These are phyloP conservation scores for Cladosporium sp. DNA, from an alignment of 2,329 filamentous ascomycete species.

Conservation along the genomic window DNA sequence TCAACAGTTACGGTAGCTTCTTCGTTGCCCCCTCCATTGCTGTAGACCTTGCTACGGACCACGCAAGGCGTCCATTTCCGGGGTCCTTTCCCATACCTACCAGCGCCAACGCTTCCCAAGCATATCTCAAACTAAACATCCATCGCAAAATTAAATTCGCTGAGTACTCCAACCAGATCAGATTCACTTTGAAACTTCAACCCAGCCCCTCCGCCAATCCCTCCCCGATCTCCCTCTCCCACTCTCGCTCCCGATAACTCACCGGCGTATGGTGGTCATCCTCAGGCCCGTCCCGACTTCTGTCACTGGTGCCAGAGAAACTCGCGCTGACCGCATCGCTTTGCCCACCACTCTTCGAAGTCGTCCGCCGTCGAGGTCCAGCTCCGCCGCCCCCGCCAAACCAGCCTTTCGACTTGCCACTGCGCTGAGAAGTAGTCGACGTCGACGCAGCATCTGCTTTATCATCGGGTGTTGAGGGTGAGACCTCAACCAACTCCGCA, in stretches of 20 bases:
- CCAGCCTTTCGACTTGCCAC: constrained; percentile 22
- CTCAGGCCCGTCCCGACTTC: constrained; percentile 30
- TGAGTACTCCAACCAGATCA: no score
- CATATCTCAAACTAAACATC: no score
- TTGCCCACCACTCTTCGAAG: neutral
- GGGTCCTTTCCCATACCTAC: no score
- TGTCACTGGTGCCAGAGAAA: neutral
- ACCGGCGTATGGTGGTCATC: constrained; percentile 47
- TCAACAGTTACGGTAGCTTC: no score
- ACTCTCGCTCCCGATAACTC: constrained; percentile 44
- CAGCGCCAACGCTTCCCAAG: no score
- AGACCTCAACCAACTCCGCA: constrained; percentile 81
- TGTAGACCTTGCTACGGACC: no score
- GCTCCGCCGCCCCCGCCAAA: constrained; percentile 17
- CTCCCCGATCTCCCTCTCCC: constrained; percentile 73
- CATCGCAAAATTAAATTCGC: no score
- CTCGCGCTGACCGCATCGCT: constrained; percentile 7
- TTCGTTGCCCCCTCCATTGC: no score
- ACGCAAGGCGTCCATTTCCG: no score
- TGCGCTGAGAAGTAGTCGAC: constrained; percentile 10
- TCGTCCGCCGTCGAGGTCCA: constrained; percentile 14
- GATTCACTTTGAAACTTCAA: constrained; percentile 30
- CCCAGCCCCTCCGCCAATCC: constrained; percentile 79
- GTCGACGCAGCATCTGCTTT: neutral
- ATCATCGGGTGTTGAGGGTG: constrained; percentile 15